A percentile compares a stretch with the other conserved stretches of the same genome.
Evolutionary conservation across 257 asterid genomes (phyloP).

Genomic region (Echites panduratus): DNA sequence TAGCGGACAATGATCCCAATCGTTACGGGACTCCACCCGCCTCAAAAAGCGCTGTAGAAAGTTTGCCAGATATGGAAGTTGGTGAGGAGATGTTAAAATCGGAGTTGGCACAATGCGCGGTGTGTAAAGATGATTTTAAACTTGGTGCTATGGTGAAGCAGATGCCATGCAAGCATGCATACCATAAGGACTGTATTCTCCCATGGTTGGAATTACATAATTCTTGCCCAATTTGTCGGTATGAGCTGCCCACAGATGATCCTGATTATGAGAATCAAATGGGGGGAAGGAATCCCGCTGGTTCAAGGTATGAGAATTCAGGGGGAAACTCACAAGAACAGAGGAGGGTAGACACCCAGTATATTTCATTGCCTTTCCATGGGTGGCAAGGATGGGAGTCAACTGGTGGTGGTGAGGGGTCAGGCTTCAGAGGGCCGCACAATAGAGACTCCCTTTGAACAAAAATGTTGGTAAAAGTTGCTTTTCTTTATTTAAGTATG

Average conservation of each 20-base stretch:
- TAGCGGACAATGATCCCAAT: slow-evolving; percentile 75
- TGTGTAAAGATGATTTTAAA: slow-evolving; percentile 77
- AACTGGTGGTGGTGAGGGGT: slow-evolving; percentile 35
- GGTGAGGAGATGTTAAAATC: slow-evolving; percentile 48
- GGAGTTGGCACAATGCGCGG: slow-evolving; percentile 74
- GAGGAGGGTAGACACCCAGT: slow-evolving; percentile 32
- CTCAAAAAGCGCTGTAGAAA: slow-evolving; percentile 49
- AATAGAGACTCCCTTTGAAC: slow-evolving; percentile 23
- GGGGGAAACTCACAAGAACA: slow-evolving; percentile 26
- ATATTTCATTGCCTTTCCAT: slow-evolving; percentile 38
- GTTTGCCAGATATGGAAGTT: slow-evolving; percentile 36
- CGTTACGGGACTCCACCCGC: slow-evolving; percentile 78
- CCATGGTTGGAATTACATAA: slow-evolving; percentile 87
- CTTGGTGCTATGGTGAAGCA: slow-evolving; percentile 48
- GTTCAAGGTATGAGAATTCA: slow-evolving; percentile 16
- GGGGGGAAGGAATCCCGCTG: slow-evolving; percentile 15
- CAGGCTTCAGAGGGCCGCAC: slow-evolving; percentile 26
- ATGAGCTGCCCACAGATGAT: slow-evolving; percentile 82
- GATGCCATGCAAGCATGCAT: slow-evolving; percentile 82
- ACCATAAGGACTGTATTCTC: slow-evolving; percentile 63
- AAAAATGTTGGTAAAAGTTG: slow-evolving; percentile 8
- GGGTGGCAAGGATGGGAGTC: slow-evolving; percentile 33
- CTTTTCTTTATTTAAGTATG: not conserved
- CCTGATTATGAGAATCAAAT: slow-evolving; percentile 54
- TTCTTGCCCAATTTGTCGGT: slow-evolving; percentile 77